These are phyloP conservation scores for Saccharomyces hybrid DNA, from an alignment of 1,139 yeast genomes.

Conservation along the genomic window DNA sequence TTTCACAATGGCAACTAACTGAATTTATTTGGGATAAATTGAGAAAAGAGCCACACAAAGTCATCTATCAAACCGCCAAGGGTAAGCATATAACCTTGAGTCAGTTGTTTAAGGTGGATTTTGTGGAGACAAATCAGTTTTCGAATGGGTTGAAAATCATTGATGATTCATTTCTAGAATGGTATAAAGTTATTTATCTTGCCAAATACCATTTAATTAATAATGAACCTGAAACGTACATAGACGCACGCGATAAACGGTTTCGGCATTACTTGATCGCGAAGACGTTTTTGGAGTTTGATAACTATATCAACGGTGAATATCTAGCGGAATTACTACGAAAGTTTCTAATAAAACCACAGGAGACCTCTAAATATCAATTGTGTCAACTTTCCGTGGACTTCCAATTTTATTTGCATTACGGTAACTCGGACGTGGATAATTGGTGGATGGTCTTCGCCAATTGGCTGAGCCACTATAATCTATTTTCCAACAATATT, in stretches of 20 bases:
- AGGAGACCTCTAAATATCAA: conserved; percentile 29
- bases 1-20: conserved; percentile 5
- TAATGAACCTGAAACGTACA: conserved; percentile 2
- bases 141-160: conserved; percentile 4
- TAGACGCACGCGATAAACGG: conserved; percentile 5
- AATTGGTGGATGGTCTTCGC: conserved; percentile 17
- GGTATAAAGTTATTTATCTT: conserved; percentile 18
- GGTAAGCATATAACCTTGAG: not conserved
- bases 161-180: conserved; percentile 16
- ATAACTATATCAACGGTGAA: conserved; percentile 25
- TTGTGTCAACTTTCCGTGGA: conserved; percentile 28
- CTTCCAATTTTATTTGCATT: conserved; percentile 12
- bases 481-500: conserved; percentile 15
- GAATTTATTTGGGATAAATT: conserved; percentile 1
- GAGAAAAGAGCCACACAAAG: conserved; percentile 3
- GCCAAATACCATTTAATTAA: conserved; percentile 14
- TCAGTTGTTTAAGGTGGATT: conserved; percentile 1
- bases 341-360: conserved; percentile 19
- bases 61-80: not conserved
- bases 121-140: not conserved
- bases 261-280: conserved; percentile 12
- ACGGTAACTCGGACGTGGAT: conserved; percentile 3
- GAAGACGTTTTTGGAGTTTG: conserved; percentile 20
- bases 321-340: conserved; percentile 26
- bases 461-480: conserved; percentile 15